A percentile compares a stretch with the other conserved stretches of the same genome.
Conservation (phyloP, 495 filamentous ascomycete genomes). For the Trichoderma asperelloides region DNA sequence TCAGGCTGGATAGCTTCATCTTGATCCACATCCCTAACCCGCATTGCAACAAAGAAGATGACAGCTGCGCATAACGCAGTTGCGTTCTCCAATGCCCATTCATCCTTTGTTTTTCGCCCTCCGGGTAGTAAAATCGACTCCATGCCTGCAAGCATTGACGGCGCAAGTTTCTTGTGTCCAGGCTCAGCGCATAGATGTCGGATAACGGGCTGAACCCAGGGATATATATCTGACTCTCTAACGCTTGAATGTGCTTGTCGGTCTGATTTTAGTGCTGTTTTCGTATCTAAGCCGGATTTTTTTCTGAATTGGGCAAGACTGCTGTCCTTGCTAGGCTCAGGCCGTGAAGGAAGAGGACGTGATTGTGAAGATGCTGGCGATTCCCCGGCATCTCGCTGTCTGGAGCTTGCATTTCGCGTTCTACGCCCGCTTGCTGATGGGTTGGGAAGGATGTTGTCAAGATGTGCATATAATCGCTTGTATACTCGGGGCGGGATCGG, state of each 20-base stretch:
- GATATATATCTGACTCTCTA: conserved; percentile 37
- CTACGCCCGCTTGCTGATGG: conserved; percentile 22
- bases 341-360: conserved; percentile 15
- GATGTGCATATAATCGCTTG: conserved; percentile 71
- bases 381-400: neutral
- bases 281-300: neutral
- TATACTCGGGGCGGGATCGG: conserved; percentile 79
- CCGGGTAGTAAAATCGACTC: conserved; percentile 31
- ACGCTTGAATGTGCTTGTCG: neutral
- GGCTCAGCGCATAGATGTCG: conserved; percentile 48
- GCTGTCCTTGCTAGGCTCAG: conserved; percentile 23
- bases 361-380: neutral
- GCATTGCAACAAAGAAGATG: conserved; percentile 50
- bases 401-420: neutral
- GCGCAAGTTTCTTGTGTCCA: conserved; percentile 27
- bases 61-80: conserved; percentile 55
- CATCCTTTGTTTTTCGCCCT: conserved; percentile 32
- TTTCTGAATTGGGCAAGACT: conserved; percentile 29
- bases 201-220: conserved; percentile 59
- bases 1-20: conserved; percentile 17
- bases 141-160: conserved; percentile 34
- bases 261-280: conserved; percentile 12
- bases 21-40: conserved; percentile 29
- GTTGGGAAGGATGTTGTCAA: conserved; percentile 59
- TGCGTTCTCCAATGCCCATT: conserved; percentile 43